Conservation (phyloP, 495 filamentous ascomycete genomes). For the Glutinoglossum americanum region DNA sequence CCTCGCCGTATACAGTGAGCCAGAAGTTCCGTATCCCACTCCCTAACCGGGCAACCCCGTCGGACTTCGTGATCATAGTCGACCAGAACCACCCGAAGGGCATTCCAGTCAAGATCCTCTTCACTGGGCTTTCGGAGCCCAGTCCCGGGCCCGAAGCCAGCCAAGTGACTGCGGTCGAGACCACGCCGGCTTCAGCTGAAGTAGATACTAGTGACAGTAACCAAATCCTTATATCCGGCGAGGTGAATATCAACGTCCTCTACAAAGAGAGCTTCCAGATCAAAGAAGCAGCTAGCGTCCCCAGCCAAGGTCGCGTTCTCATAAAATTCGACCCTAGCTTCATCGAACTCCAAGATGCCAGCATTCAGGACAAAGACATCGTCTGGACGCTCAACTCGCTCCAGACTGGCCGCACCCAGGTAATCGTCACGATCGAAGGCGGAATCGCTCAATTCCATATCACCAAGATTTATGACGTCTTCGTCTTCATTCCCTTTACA, state of each 20-base stretch:
- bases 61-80: not conserved
- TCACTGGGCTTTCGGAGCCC: not conserved
- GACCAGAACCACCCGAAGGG: not conserved
- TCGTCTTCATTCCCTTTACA: constrained; percentile 2
- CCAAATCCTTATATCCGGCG: not conserved
- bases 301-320: not conserved
- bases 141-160: not conserved
- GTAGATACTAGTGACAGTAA: not conserved
- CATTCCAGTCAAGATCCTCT: not conserved
- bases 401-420: constrained; percentile 8
- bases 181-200: not conserved
- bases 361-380: constrained; percentile 6
- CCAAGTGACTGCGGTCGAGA: not conserved
- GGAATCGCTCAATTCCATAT: constrained; percentile 2
- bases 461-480: constrained; percentile 4
- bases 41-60: not conserved
- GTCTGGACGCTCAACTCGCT: constrained; percentile 9
- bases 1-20: not conserved
- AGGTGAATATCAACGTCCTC: not conserved
- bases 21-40: not conserved
- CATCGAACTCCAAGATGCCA: constrained; percentile 1
- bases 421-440: constrained; percentile 3
- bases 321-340: constrained; percentile 5
- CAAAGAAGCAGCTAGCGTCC: not conserved
- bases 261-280: constrained; percentile 6